A percentile compares a stretch with the other conserved stretches of the same genome.
Conservation (phyloP, 2,329 filamentous ascomycete species). For the Monosporascus sp. region DNA sequence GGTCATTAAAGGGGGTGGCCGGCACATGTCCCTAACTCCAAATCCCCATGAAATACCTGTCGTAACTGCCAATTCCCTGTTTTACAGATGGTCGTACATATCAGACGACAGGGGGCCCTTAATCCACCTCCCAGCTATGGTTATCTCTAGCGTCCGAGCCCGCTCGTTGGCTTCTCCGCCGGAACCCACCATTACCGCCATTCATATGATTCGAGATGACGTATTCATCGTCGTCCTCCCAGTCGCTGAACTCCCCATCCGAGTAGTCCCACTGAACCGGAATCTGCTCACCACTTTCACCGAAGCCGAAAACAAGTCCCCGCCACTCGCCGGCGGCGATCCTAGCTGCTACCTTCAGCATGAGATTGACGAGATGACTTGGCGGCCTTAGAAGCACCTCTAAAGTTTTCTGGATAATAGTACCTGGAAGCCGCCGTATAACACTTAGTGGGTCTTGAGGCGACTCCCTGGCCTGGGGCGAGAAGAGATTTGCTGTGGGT, state of each 20-base stretch:
- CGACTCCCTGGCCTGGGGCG: slow-evolving; percentile 36
- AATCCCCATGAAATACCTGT: neutral
- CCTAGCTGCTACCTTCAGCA: slow-evolving; percentile 74
- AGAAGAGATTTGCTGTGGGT: slow-evolving; percentile 60
- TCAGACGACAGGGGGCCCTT: neutral
- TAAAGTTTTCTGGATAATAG: slow-evolving; percentile 71
- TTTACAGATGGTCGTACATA: neutral
- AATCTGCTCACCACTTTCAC: slow-evolving; percentile 48
- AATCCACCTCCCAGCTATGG: slow-evolving; percentile 30
- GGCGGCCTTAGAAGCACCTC: slow-evolving; percentile 77
- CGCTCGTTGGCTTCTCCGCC: no score
- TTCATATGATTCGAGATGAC: slow-evolving; percentile 12
- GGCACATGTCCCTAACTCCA: neutral
- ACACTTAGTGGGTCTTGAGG: slow-evolving; percentile 36
- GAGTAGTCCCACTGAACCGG: slow-evolving; percentile 58
- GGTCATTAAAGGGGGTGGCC: neutral
- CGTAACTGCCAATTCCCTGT: neutral
- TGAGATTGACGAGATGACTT: slow-evolving; percentile 68
- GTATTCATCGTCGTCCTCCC: slow-evolving; percentile 50
- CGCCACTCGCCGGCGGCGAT: slow-evolving; percentile 63
- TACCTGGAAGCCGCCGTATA: slow-evolving; percentile 50
- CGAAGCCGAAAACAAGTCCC: slow-evolving; percentile 51
- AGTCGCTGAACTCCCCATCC: slow-evolving; percentile 50
- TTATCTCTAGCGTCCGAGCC: slow-evolving; percentile 11
- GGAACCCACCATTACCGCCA: slow-evolving; percentile 11